Evolutionary conservation across 805 yeast genomes (phyloP).

Genomic region (Cyberlindnera lachancei): DNA sequence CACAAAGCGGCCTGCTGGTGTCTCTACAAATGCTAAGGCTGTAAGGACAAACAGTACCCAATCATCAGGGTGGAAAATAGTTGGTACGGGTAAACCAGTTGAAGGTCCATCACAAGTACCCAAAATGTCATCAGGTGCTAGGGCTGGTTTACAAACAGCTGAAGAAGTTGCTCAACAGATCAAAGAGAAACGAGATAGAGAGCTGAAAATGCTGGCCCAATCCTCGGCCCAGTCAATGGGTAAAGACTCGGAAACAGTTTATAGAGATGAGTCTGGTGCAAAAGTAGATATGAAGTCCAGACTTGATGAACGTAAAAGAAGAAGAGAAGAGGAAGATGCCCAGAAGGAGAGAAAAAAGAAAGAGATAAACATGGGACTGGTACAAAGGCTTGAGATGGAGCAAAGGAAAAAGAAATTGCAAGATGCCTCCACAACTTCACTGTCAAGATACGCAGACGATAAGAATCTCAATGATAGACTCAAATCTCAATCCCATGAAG

Average conservation of each 20-base stretch:
- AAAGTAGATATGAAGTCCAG: slow-evolving; percentile 34
- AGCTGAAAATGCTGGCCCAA: slow-evolving; percentile 12
- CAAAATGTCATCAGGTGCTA: slow-evolving; percentile 26
- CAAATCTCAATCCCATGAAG: slow-evolving; percentile 32
- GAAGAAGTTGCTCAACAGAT: slow-evolving; percentile 33
- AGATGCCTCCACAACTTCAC: slow-evolving; percentile 18
- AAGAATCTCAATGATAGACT: slow-evolving; percentile 28
- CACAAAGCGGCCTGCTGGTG: no score
- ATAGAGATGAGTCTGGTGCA: slow-evolving; percentile 58
- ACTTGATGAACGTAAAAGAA: slow-evolving; percentile 21
- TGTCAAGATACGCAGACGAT: slow-evolving; percentile 32
- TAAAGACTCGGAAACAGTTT: slow-evolving; percentile 32
- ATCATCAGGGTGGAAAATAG: slow-evolving; percentile 13
- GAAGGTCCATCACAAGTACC: slow-evolving; percentile 1
- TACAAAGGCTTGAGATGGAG: slow-evolving; percentile 31
- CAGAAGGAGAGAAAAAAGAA: slow-evolving; percentile 23
- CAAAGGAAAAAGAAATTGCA: slow-evolving; percentile 26
- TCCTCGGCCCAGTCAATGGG: slow-evolving; percentile 8
- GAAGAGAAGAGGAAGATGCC: slow-evolving; percentile 21
- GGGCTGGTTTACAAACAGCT: slow-evolving; percentile 42
- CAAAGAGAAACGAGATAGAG: slow-evolving; percentile 23
- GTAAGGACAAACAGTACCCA: slow-evolving; percentile 3
- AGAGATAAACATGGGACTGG: slow-evolving; percentile 30
- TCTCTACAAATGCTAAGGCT: slow-evolving; percentile 2
- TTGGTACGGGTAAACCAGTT: slow-evolving; percentile 16